Conservation (phyloP, 768 basidiomycete species). For the Scleroderma citrinum region DNA sequence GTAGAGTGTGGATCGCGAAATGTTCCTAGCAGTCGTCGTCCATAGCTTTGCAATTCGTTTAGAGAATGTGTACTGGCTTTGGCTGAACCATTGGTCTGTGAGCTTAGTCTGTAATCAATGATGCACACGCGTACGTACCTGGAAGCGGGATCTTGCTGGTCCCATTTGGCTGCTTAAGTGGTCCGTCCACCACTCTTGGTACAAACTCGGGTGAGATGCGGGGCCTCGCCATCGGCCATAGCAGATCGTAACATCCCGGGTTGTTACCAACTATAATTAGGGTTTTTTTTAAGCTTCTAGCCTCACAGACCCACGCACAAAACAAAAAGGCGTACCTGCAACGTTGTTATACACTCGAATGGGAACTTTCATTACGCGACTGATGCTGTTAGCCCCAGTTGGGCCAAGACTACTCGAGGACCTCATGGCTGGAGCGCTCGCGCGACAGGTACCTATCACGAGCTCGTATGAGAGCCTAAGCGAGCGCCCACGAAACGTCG, state of each 20-base stretch:
- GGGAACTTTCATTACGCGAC: slow-evolving; percentile 85
- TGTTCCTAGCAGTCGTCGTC: slow-evolving; percentile 42
- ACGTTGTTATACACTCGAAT: slow-evolving; percentile 89
- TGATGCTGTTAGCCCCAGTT: slow-evolving; percentile 44
- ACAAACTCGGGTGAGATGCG: slow-evolving; percentile 28
- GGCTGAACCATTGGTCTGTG: not conserved
- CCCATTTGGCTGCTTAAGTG: slow-evolving; percentile 2
- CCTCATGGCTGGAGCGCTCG: slow-evolving; percentile 30
- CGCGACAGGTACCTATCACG: slow-evolving; percentile 80
- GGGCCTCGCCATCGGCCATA: slow-evolving; percentile 64
- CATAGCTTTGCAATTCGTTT: slow-evolving; percentile 49
- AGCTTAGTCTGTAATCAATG: not conserved
- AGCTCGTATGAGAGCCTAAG: slow-evolving; percentile 88
- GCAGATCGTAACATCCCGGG: slow-evolving; percentile 69
- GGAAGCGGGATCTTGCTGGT: not conserved
- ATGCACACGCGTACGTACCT: slow-evolving; percentile 13
- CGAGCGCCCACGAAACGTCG: slow-evolving; percentile 82
- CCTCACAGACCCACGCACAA: not conserved
- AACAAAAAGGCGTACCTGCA: slow-evolving; percentile 45
- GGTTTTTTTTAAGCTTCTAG: slow-evolving; percentile 4
- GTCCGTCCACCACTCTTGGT: slow-evolving; percentile 22
- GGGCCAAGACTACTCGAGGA: slow-evolving; percentile 28
- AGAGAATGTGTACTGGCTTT: slow-evolving; percentile 23
- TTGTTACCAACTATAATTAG: slow-evolving; percentile 42
- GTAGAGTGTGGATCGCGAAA: slow-evolving; percentile 31